Evolutionary conservation across 2,329 filamentous ascomycete species (phyloP).

Genomic region (Exophiala sp.): DNA sequence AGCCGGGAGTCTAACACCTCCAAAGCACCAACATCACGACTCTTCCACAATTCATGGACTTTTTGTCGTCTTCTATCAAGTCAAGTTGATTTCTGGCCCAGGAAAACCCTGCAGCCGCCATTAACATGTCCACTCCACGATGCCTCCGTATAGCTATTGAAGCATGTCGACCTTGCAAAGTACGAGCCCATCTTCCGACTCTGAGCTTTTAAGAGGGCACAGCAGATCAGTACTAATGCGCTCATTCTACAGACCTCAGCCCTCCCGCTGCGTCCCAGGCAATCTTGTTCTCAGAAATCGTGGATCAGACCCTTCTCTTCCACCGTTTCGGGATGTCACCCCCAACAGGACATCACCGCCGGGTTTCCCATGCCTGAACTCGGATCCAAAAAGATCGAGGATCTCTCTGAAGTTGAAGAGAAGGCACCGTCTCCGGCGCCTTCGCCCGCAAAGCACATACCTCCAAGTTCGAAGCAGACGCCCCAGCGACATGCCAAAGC

Average conservation of each 20-base stretch:
- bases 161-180: constrained; percentile 24
- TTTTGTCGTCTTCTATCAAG: too few species aligned
- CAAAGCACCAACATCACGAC: background rate
- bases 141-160: constrained; percentile 26
- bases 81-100: too few species aligned
- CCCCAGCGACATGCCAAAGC: background rate
- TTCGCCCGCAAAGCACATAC: background rate
- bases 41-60: too few species aligned
- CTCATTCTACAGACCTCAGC: constrained; percentile 2
- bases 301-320: constrained; percentile 11
- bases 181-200: constrained; percentile 8
- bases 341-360: constrained; percentile 19
- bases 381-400: constrained; percentile 13
- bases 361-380: constrained; percentile 20
- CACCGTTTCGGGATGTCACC: constrained; percentile 1
- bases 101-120: background rate
- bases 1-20: background rate
- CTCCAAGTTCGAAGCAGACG: background rate
- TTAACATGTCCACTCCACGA: constrained; percentile 22
- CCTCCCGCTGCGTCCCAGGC: background rate
- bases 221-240: background rate
- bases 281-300: background rate
- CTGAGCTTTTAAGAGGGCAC: too few species aligned
- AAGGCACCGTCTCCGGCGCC: background rate
- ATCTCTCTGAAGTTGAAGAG: background rate